phyloP scores from a whole-genome alignment of 2,329 filamentous ascomycete genomes.

The Blastomyces percursus region DNA sequence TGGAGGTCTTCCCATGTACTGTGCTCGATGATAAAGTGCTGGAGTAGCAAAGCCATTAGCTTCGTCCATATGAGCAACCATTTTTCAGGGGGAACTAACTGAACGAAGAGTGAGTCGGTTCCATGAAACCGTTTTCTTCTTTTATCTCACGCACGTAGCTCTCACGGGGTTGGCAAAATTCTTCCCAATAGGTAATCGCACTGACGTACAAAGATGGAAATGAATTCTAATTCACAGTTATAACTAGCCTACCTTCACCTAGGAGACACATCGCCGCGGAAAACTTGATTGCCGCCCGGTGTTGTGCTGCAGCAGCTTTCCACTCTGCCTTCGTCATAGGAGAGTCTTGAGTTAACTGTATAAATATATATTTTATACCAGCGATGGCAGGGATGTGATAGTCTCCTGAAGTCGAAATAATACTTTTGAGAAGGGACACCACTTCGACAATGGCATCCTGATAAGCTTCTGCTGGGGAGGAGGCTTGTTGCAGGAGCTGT shows the following conservation, averaged over 20 bases:
- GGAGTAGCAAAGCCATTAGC: neutral
- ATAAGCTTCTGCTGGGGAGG: neutral
- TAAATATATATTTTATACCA: neutral
- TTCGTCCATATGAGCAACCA: neutral
- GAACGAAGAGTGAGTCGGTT: neutral
- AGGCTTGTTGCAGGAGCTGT: neutral
- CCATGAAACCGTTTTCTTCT: neutral
- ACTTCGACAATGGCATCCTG: neutral
- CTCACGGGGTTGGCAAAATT: neutral
- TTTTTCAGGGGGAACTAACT: neutral
- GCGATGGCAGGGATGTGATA: neutral
- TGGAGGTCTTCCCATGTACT: neutral
- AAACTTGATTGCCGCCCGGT: neutral
- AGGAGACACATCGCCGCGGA: neutral
- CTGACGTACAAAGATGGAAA: neutral
- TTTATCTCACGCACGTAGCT: neutral
- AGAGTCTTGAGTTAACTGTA: neutral
- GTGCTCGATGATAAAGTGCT: neutral
- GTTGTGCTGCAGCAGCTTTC: neutral
- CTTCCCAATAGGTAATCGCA: neutral
- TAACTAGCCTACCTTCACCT: neutral
- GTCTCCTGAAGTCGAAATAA: neutral
- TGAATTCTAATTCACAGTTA: neutral
- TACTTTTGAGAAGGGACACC: neutral
- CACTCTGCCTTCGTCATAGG: neutral